A percentile compares a stretch with the other conserved stretches of the same genome.
Evolutionary conservation across 192 early-diverging fungal species (phyloP).

Genomic region (Pilobolus umbonatus): DNA sequence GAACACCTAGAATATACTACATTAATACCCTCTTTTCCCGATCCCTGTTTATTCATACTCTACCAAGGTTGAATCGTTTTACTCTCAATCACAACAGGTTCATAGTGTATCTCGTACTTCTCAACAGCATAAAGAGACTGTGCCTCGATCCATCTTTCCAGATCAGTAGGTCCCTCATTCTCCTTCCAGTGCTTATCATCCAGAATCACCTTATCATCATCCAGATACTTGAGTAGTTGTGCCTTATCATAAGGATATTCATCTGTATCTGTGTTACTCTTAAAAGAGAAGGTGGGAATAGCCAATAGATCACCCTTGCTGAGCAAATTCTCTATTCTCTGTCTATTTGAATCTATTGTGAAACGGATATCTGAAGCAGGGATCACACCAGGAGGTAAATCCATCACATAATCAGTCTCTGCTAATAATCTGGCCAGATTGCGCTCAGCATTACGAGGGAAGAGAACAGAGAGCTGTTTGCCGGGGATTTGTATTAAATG

Average conservation of each 20-base stretch:
- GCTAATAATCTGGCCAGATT: slow-evolving; percentile 53
- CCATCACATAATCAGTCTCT: slow-evolving; percentile 43
- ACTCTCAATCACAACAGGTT: slow-evolving; percentile 47
- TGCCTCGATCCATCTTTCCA: slow-evolving; percentile 39
- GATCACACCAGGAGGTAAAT: slow-evolving; percentile 37
- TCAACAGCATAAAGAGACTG: slow-evolving; percentile 38
- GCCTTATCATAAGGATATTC: slow-evolving; percentile 33
- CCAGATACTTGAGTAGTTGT: slow-evolving; percentile 28
- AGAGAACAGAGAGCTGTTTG: slow-evolving; percentile 6
- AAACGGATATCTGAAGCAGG: slow-evolving; percentile 31
- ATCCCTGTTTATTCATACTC: background rate
- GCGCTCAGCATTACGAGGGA: slow-evolving; percentile 44
- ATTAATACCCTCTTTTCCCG: background rate
- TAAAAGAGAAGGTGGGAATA: slow-evolving; percentile 47
- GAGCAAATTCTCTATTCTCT: slow-evolving; percentile 34
- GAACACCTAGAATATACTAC: slow-evolving; percentile 33
- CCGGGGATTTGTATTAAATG: slow-evolving; percentile 39
- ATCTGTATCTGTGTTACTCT: background rate
- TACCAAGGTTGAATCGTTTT: slow-evolving; percentile 45
- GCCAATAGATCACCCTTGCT: slow-evolving; percentile 45
- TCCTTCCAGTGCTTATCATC: slow-evolving; percentile 52
- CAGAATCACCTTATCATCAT: slow-evolving; percentile 31
- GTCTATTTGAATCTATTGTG: slow-evolving; percentile 35
- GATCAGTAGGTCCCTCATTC: slow-evolving; percentile 44
- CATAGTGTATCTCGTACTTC: slow-evolving; percentile 56